These are phyloP conservation scores for Gracilariopsis chorda DNA, from an alignment of 23 red algal genomes.

Conservation along the genomic window DNA sequence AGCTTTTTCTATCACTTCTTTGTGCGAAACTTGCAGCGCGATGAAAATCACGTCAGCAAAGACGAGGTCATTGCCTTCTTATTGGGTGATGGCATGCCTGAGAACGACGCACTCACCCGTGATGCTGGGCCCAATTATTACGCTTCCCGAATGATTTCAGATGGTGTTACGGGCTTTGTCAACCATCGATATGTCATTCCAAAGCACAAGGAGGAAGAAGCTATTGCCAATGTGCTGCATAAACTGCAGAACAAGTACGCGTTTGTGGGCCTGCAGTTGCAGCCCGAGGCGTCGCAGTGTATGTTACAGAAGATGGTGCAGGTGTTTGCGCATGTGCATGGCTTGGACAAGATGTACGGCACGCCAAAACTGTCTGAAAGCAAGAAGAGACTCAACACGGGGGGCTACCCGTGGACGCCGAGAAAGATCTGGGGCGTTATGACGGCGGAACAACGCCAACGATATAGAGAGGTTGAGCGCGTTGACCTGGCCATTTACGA, in stretches of 20 bases:
- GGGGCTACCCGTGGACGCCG: conserved; percentile 49
- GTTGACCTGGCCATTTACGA: conserved; percentile 47
- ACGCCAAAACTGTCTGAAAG: conserved; percentile 20
- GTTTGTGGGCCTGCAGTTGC: conserved; percentile 44
- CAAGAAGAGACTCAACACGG: conserved; percentile 18
- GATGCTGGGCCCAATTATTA: conserved; percentile 60
- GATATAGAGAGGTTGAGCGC: conserved; percentile 21
- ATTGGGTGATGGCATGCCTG: conserved; percentile 27
- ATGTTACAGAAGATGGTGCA: conserved; percentile 51
- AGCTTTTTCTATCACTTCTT: conserved; percentile 61
- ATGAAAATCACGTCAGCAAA: conserved; percentile 20
- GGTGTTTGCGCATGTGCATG: conserved; percentile 50
- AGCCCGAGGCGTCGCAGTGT: conserved; percentile 26
- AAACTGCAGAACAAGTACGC: conserved; percentile 10
- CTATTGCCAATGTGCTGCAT: background rate
- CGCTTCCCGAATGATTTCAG: conserved; percentile 33
- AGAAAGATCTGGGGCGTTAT: conserved; percentile 27
- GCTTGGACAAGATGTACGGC: conserved; percentile 39
- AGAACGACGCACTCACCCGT: conserved; percentile 13
- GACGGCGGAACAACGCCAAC: background rate
- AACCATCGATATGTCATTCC: background rate
- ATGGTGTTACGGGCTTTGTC: conserved; percentile 21
- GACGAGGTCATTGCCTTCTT: conserved; percentile 35
- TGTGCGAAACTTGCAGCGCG: conserved; percentile 31
- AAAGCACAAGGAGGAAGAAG: conserved; percentile 11